Percentiles rank a stretch among this genome's conserved stretches.
phyloP scores from a whole-genome alignment of 1,284 basidiomycete species.

The Cryptococcus sp. region DNA sequence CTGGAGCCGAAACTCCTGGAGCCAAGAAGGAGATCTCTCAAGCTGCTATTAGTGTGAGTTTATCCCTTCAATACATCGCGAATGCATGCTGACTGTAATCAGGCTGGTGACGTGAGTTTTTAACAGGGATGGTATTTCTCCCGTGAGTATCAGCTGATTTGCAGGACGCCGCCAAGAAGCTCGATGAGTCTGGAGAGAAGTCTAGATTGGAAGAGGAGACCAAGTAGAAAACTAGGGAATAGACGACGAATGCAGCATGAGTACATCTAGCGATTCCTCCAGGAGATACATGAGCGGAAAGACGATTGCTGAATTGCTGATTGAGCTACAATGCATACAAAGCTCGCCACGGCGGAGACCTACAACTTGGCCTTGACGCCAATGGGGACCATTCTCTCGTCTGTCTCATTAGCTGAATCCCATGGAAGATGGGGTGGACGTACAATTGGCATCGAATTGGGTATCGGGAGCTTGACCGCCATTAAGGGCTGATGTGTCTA shows the following conservation, averaged over 20 bases:
- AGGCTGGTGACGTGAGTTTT: no score
- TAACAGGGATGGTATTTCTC: background rate
- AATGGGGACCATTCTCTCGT: conserved; percentile 10
- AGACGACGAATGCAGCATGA: no score
- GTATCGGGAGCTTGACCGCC: conserved; percentile 64
- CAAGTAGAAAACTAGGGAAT: no score
- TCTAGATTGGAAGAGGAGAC: no score
- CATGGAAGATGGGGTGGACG: conserved; percentile 32
- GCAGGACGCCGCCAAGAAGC: conserved; percentile 8
- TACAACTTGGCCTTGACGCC: conserved; percentile 23
- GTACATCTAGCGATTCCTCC: no score
- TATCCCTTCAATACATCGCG: background rate
- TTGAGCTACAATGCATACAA: no score
- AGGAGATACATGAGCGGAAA: no score
- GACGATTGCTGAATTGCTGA: no score
- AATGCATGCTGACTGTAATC: background rate
- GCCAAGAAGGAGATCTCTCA: conserved; percentile 6
- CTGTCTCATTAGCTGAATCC: background rate
- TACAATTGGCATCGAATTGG: conserved; percentile 75
- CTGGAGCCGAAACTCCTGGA: conserved; percentile 6
- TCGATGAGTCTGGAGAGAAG: no score
- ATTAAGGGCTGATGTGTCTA: conserved; percentile 60
- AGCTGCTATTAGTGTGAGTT: conserved; percentile 11
- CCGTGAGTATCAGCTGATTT: background rate
- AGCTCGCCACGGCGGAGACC: no score